Evolutionary conservation across 352 stramenopile species (phyloP), one percentile per base, ranked within the genome.

Genomic region (Globisporangium lucens): DNA sequence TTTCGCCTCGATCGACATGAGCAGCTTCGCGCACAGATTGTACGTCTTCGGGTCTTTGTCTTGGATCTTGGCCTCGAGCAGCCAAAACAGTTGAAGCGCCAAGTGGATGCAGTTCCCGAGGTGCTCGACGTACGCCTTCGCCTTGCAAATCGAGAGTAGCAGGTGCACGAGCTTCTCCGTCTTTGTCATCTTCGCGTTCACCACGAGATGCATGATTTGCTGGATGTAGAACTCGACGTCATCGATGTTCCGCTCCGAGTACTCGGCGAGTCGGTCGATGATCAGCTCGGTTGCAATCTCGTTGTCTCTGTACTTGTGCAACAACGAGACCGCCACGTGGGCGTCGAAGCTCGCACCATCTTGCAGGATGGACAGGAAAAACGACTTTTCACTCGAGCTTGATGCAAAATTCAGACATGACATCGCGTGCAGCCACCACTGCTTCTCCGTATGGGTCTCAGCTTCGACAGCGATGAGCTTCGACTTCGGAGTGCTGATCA

Each of bases 221-320:
- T 87, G 84, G 33, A 93, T 80, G 72, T 94, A 94, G 62, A 94
- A 92, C 66, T 92, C 86, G 6, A 92, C 85, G 57, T 93, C 85
- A 49, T 91, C 85, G 24, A 92, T 79, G 63, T 89, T 87, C 12
- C 78, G 55, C 46, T 89, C 82, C 2, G 79, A 77, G 63, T 94
- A 92, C 22, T 85, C 72, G 4, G 76, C 74, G 20, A 92, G 68
- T 0, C 83, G 80, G 61, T 90, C 85, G 17, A 94, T 79, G 12
- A 92, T 74, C 35, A 91, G 66, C 57, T 90, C 83, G 0, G 75
- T 86, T 27, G 80, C 83, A 30, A 83, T 62, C 9, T 70, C 62
- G n/a, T 94, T 90, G 52, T 84, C 81, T n/a, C 85, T 78, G 47
- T 89, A 88, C 38, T 89, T 87, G 76, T 91, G 80, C 51, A 93